Percentiles rank a stretch among this genome's conserved stretches.
Conservation (phyloP, 768 basidiomycete species). For the Pleurotus pulmonarius region DNA sequence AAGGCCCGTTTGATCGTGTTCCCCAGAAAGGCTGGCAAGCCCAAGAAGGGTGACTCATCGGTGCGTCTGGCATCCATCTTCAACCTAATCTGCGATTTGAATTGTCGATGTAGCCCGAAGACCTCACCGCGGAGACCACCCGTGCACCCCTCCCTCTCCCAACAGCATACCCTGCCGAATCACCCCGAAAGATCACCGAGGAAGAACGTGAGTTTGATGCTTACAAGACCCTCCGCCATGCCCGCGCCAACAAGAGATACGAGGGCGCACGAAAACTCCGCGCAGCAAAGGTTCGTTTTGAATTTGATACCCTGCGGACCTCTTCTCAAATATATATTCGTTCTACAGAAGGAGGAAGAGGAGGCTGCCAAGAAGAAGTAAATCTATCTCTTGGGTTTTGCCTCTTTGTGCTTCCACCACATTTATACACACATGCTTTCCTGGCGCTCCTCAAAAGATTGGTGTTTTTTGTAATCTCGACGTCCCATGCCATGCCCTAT, state of each 20-base stretch:
- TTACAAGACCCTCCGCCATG: constrained; percentile 81
- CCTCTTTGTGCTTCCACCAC: constrained; percentile 15
- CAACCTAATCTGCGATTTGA: constrained; percentile 8
- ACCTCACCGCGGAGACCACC: constrained; percentile 75
- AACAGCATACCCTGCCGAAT: constrained; percentile 62
- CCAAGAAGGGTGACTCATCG: constrained; percentile 92
- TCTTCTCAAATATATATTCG: background rate
- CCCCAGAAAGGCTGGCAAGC: constrained; percentile 93
- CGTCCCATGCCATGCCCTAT: constrained; percentile 33
- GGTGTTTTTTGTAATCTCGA: constrained; percentile 20
- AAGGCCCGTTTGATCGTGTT: constrained; percentile 91
- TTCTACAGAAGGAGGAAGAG: constrained; percentile 78
- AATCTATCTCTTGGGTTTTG: constrained; percentile 20
- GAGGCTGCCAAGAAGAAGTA: constrained; percentile 91
- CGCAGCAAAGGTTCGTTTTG: constrained; percentile 68
- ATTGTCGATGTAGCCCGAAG: constrained; percentile 58
- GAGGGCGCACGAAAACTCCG: constrained; percentile 87
- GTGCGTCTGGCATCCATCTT: constrained; percentile 42
- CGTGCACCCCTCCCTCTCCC: constrained; percentile 68
- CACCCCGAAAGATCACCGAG: constrained; percentile 88
- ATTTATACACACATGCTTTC: constrained; percentile 18
- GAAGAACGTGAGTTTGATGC: constrained; percentile 90
- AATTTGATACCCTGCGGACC: background rate
- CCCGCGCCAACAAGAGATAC: constrained; percentile 78
- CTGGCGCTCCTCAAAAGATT: constrained; percentile 32